Evolutionary conservation across 176 grass and related monocot genomes (phyloP), one percentile per base, ranked within the genome.

Genomic region (Triticum dicoccoides): DNA sequence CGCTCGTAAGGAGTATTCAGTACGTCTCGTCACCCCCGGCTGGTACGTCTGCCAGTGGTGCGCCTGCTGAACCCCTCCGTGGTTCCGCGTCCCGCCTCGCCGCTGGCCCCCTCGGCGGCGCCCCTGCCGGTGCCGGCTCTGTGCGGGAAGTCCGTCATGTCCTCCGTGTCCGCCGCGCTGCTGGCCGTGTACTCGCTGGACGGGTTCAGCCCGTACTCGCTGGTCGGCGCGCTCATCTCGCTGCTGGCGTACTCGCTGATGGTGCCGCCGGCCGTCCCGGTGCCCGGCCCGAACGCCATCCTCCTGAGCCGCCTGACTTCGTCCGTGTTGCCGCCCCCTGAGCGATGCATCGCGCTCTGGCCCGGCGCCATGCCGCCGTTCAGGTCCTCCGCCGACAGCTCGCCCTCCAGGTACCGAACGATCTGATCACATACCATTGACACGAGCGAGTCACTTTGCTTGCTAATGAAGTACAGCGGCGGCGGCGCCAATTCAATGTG

Each of bases 361-460:
- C 96, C 96, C 0, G 96, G 96, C 62, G 17, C 27, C 44, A 92
- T 82, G 14, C 94, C 96, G 25, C 59, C 93, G 76, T 98, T 93
- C 82, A 98, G 84, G 83, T 94, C 90, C 81, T 96, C 93, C 41
- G 84, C 44, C 5, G 96, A 91, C 47, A 98, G 84, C 82, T 98
- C 92, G 86, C 96, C 96, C 87, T 98, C 91, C 79, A 98, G 84
- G 85, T 88, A 94, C 37, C 92, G 82, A 29, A 91, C 91, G 69
- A 98, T 94, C 96, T 98, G 84, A 24, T 27, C 64, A 85, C 64
- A 70, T 34, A 51, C 7, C 10, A 74, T 14, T 38, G 9, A 45
- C 29, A 61, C 65, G 3, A 6, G 5, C 2, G 15, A 17, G 30
- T 61, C 8, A 61, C 21, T 61, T 61, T 24, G 15, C 45, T 32